Evolutionary conservation across 1,139 yeast species (phyloP).

Genomic region (Nakaseomyces delphensis): DNA sequence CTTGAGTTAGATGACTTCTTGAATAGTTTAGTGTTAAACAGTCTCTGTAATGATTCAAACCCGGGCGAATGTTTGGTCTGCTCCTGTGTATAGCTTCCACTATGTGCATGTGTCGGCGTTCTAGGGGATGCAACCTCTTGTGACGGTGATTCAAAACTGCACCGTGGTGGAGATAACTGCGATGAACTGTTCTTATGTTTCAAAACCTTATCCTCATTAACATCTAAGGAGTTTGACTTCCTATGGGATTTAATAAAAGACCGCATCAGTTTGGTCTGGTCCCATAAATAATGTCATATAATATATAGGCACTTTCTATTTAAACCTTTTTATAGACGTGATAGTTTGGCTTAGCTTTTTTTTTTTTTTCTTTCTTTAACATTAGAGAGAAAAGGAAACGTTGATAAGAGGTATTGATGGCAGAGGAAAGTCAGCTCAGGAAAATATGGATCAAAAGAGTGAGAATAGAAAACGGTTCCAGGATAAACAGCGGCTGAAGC

Average conservation of each 20-base stretch:
- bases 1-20: constrained; percentile 20
- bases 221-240: constrained; percentile 29
- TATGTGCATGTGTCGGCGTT: constrained; percentile 14
- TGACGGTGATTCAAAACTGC: constrained; percentile 16
- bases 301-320: no score
- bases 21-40: constrained; percentile 25
- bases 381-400: neutral
- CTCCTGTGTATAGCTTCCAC: constrained; percentile 8
- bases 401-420: neutral
- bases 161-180: constrained; percentile 15
- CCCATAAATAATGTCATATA: neutral
- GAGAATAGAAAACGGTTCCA: constrained; percentile 30
- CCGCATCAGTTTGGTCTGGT: constrained; percentile 32
- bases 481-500: constrained; percentile 29
- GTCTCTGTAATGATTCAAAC: constrained; percentile 27
- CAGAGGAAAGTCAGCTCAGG: neutral
- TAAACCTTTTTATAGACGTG: no score
- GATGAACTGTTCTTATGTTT: constrained; percentile 9
- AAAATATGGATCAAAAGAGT: constrained; percentile 3
- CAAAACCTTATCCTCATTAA: neutral
- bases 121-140: constrained; percentile 14
- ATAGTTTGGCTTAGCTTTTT: no score
- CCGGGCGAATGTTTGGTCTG: constrained; percentile 22
- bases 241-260: constrained; percentile 35
- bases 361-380: neutral